Percentiles rank a stretch among this genome's conserved stretches.
Conservation (phyloP, 2,329 filamentous ascomycete genomes). For the Gliomastix tumulicola region DNA sequence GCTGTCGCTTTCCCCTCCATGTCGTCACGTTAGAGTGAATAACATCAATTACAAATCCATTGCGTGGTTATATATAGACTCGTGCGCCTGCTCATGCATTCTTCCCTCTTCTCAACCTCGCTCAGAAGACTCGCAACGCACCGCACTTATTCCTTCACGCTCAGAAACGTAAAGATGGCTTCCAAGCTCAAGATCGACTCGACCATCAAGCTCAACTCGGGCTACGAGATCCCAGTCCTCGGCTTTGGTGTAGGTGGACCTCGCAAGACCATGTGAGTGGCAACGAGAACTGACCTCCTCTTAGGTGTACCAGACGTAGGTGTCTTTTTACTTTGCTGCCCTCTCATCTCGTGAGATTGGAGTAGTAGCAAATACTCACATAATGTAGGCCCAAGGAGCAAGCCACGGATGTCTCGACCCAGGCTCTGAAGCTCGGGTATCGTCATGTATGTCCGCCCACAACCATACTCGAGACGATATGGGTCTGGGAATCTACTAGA, state of each 20-base stretch:
- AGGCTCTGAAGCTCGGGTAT: slow-evolving; percentile 44
- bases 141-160: no score
- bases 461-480: not conserved
- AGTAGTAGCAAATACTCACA: no score
- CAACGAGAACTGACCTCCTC: not conserved
- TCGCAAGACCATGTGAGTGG: not conserved
- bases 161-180: no score
- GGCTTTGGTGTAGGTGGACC: slow-evolving; percentile 43
- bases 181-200: slow-evolving; percentile 36
- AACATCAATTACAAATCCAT: no score
- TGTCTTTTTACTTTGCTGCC: slow-evolving; percentile 1
- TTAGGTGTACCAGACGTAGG: slow-evolving; percentile 48
- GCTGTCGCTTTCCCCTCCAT: no score
- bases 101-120: no score
- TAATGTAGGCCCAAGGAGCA: slow-evolving; percentile 17
- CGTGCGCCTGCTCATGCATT: no score
- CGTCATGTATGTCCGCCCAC: slow-evolving; percentile 33
- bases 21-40: no score
- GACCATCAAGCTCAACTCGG: slow-evolving; percentile 45
- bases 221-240: slow-evolving; percentile 42
- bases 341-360: not conserved
- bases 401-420: slow-evolving; percentile 26
- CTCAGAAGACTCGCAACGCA: no score
- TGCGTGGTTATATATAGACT: no score
- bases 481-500: no score